Evolutionary conservation across 192 early-diverging fungal species (phyloP).

Genomic region (Jimgerdemannia lactiflua): DNA sequence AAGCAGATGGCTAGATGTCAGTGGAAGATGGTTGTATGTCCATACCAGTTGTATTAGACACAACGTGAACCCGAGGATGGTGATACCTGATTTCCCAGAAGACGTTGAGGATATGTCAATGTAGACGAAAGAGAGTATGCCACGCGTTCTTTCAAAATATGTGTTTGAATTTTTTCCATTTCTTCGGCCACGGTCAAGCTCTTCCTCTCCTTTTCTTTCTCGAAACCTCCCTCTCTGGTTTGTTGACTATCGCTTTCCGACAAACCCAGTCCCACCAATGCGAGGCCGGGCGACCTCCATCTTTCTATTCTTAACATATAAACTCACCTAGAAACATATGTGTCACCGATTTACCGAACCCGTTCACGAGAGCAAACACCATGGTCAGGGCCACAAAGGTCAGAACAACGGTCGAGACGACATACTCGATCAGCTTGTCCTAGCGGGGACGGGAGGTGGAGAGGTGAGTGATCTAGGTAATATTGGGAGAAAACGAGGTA

Average conservation of each 20-base stretch:
- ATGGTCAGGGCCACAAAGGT: conserved; percentile 17
- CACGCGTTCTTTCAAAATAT: no score
- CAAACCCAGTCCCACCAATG: no score
- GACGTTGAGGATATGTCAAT: not conserved
- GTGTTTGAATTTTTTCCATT: no score
- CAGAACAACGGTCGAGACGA: conserved; percentile 25
- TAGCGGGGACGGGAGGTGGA: not conserved
- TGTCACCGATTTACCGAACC: conserved; percentile 14
- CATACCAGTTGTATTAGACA: conserved; percentile 37
- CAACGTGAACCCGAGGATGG: conserved; percentile 22
- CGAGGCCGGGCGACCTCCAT: no score
- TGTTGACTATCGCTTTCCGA: no score
- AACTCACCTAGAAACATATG: conserved; percentile 30
- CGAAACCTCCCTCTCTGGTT: no score
- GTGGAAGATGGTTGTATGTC: not conserved
- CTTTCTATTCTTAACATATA: not conserved
- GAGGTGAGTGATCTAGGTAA: no score
- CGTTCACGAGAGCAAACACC: conserved; percentile 11
- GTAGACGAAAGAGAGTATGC: not conserved
- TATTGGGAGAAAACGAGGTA: no score
- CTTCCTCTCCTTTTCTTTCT: no score
- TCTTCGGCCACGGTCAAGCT: no score
- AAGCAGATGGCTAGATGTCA: not conserved
- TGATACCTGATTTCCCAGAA: conserved; percentile 3
- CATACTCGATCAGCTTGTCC: conserved; percentile 34